Conservation (phyloP, 2,329 filamentous ascomycete species). For the Thermomyces lanuginosus region DNA sequence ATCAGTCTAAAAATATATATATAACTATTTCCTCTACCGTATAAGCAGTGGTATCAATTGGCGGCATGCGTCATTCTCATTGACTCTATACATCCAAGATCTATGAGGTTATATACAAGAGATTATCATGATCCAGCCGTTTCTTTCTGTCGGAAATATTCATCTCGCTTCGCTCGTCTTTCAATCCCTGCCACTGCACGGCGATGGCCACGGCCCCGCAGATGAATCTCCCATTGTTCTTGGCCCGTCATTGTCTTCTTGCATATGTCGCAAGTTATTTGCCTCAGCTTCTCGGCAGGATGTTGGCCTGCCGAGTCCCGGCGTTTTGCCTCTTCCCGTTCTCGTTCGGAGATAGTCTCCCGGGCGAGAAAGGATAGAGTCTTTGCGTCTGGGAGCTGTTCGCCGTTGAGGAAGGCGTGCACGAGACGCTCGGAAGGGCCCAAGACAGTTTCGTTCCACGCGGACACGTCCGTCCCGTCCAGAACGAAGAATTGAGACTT, state of each 20-base stretch:
- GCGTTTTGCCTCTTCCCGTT: conserved; percentile 30
- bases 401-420: conserved; percentile 43
- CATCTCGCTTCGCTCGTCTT: conserved; percentile 16
- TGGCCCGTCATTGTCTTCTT: conserved; percentile 38
- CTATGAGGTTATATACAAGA: too few species aligned
- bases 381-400: conserved; percentile 37
- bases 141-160: conserved; percentile 16
- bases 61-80: too few species aligned
- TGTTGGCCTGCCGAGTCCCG: conserved; percentile 23
- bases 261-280: conserved; percentile 52
- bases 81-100: too few species aligned
- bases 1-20: too few species aligned
- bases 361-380: conserved; percentile 43
- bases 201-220: conserved; percentile 41
- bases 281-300: conserved; percentile 27
- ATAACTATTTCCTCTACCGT: too few species aligned
- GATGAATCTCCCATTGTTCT: conserved; percentile 42
- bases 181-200: conserved; percentile 34
- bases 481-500: conserved; percentile 54
- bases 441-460: conserved; percentile 49
- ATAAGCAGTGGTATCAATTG: too few species aligned
- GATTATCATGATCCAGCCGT: too few species aligned
- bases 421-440: conserved; percentile 48
- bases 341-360: conserved; percentile 42
- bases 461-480: conserved; percentile 54